phyloP scores from a whole-genome alignment of 192 early-diverging fungal genomes.

The Thamnidium elegans region DNA sequence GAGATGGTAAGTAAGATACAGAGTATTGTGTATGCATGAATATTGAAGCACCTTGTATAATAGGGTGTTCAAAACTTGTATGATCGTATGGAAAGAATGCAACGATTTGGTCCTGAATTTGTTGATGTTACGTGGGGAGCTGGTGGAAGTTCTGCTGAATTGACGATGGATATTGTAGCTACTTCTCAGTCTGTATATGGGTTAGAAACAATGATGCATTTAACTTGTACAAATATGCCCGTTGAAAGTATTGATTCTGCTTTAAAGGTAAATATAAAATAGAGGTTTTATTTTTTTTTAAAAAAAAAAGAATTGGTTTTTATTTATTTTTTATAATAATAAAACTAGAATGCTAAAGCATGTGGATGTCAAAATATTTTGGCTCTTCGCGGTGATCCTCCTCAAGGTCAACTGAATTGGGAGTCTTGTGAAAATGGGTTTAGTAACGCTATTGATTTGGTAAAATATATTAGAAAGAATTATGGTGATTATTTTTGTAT shows the following conservation, averaged over 20 bases:
- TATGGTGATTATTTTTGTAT: conserved; percentile 97
- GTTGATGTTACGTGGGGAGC: conserved; percentile 90
- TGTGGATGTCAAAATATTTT: conserved; percentile 96
- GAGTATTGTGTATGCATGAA: not conserved
- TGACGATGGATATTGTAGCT: conserved; percentile 84
- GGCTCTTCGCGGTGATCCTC: conserved; percentile 93
- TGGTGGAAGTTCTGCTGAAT: conserved; percentile 84
- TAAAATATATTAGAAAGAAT: conserved; percentile 82
- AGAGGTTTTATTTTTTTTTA: conserved; percentile 5
- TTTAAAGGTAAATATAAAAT: conserved; percentile 60
- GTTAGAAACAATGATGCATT: conserved; percentile 95
- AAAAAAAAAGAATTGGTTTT: not conserved
- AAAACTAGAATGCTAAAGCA: conserved; percentile 72
- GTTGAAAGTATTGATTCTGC: conserved; percentile 84
- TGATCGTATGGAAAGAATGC: conserved; percentile 97
- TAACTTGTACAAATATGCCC: conserved; percentile 98
- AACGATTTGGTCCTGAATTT: conserved; percentile 83
- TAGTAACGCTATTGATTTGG: conserved; percentile 83
- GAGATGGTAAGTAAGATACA: conserved; percentile 50
- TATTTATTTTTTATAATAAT: not conserved
- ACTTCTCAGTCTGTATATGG: conserved; percentile 93
- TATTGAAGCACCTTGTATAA: not conserved
- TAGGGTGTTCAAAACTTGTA: conserved; percentile 91
- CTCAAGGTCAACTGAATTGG: conserved; percentile 79
- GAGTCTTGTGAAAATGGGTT: conserved; percentile 83